A percentile compares a stretch with the other conserved stretches of the same genome.
Evolutionary conservation across 768 basidiomycete species (phyloP).

Genomic region (Lentinula sp.): DNA sequence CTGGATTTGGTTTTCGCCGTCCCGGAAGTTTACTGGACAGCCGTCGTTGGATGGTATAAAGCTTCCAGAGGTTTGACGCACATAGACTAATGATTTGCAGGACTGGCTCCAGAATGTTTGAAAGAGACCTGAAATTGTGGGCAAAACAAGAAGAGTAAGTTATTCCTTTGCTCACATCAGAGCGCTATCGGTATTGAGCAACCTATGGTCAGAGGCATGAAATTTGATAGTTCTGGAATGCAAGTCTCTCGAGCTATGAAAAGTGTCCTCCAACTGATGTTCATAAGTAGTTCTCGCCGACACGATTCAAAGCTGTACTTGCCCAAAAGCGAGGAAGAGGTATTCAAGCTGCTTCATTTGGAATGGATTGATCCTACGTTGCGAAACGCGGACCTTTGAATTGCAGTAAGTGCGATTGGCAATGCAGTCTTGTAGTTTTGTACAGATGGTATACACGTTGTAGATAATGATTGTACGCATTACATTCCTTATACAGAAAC

Average conservation of each 20-base stretch:
- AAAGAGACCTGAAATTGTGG: slow-evolving; percentile 75
- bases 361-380: slow-evolving; percentile 65
- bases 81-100: slow-evolving; percentile 24
- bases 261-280: background rate
- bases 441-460: background rate
- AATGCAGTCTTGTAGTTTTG: too few relatives aligned
- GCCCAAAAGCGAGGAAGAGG: slow-evolving; percentile 63
- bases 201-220: slow-evolving; percentile 50
- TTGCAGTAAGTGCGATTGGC: background rate
- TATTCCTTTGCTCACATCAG: background rate
- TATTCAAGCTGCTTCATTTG: slow-evolving; percentile 66
- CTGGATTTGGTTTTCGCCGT: slow-evolving; percentile 82
- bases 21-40: slow-evolving; percentile 79
- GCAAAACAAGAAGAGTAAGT: slow-evolving; percentile 52
- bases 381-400: slow-evolving; percentile 58
- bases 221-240: slow-evolving; percentile 83
- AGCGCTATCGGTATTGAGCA: background rate
- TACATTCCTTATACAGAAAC: background rate
- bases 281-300: slow-evolving; percentile 43
- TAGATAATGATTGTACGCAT: background rate
- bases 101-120: slow-evolving; percentile 88
- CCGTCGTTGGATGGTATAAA: slow-evolving; percentile 79
- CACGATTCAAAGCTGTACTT: slow-evolving; percentile 55
- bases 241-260: slow-evolving; percentile 24
- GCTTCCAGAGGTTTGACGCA: background rate